Conservation (phyloP, 2,329 filamentous ascomycete species). For the Aspergillus tamarii region DNA sequence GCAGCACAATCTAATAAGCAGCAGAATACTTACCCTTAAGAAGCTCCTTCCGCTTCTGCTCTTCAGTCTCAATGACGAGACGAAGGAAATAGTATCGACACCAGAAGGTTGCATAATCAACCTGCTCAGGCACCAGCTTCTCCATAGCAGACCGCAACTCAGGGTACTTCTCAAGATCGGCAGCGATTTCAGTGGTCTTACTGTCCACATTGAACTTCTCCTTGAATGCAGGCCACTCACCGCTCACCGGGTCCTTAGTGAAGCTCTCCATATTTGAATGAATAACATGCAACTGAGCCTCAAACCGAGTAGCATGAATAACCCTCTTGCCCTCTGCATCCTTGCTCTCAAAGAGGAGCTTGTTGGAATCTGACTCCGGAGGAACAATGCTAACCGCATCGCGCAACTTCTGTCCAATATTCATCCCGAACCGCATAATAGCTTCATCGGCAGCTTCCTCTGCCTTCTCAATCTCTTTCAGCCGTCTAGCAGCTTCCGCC, state of each 20-base stretch:
- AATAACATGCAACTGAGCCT: conserved; percentile 93
- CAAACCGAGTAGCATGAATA: conserved; percentile 91
- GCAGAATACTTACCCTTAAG: conserved; percentile 71
- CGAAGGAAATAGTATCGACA: conserved; percentile 92
- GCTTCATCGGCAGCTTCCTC: conserved; percentile 97
- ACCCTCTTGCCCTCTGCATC: conserved; percentile 87
- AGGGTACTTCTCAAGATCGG: conserved; percentile 81
- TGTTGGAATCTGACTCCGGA: conserved; percentile 59
- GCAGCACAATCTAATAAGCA: conserved; percentile 11
- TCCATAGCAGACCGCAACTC: conserved; percentile 91
- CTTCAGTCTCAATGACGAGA: conserved; percentile 90
- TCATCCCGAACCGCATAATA: conserved; percentile 85
- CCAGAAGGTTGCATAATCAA: conserved; percentile 92
- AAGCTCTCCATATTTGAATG: conserved; percentile 85
- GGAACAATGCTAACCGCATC: conserved; percentile 89
- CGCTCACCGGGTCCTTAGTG: conserved; percentile 74
- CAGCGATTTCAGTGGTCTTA: conserved; percentile 81
- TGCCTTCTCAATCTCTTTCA: conserved; percentile 87
- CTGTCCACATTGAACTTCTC: conserved; percentile 76
- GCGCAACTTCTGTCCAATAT: conserved; percentile 83
- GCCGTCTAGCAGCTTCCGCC: conserved; percentile 74
- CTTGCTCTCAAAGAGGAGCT: conserved; percentile 90
- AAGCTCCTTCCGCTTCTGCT: conserved; percentile 83
- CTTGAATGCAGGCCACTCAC: conserved; percentile 75
- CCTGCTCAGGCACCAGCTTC: conserved; percentile 87